Percentiles rank a stretch among this genome's conserved stretches.
phyloP scores from a whole-genome alignment of 2,329 filamentous ascomycete genomes.

The Pyrenochaeta sp. region DNA sequence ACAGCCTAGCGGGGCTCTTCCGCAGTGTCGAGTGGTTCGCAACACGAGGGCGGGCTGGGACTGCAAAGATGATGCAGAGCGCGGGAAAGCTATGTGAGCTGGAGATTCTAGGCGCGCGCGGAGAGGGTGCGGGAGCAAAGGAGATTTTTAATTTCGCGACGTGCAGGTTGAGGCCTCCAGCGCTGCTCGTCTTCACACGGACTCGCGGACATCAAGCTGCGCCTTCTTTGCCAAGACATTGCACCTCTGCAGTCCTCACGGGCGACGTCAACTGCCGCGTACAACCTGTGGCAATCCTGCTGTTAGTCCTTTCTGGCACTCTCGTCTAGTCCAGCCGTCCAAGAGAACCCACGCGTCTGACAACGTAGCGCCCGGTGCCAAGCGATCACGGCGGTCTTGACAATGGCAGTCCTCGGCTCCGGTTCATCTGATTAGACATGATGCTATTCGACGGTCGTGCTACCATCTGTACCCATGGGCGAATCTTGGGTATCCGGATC shows the following conservation, averaged over 20 bases:
- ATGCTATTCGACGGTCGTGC: neutral
- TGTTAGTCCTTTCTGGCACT: neutral
- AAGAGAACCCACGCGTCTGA: conserved; percentile 13
- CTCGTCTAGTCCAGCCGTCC: neutral
- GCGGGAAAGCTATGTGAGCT: neutral
- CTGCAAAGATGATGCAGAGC: neutral
- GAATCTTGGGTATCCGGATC: neutral
- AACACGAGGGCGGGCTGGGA: conserved; percentile 3
- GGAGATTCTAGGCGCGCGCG: neutral
- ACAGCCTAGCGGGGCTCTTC: conserved; percentile 4
- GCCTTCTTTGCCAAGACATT: conserved; percentile 30
- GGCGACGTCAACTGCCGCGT: conserved; percentile 37
- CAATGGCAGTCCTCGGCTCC: neutral
- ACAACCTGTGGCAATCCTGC: conserved; percentile 18
- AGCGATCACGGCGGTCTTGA: conserved; percentile 1
- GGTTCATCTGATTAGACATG: neutral
- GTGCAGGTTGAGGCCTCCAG: conserved; percentile 14
- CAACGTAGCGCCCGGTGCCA: conserved; percentile 4
- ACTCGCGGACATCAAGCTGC: conserved; percentile 19
- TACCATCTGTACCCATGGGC: neutral
- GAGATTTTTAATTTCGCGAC: conserved; percentile 13
- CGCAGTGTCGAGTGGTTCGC: neutral
- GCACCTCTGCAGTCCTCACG: neutral
- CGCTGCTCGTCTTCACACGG: neutral
- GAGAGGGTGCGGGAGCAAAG: conserved; percentile 1